Percentiles rank a stretch among this genome's conserved stretches.
Conservation (phyloP, 1,284 basidiomycete species). For the Stygiomarasmius scandens region DNA sequence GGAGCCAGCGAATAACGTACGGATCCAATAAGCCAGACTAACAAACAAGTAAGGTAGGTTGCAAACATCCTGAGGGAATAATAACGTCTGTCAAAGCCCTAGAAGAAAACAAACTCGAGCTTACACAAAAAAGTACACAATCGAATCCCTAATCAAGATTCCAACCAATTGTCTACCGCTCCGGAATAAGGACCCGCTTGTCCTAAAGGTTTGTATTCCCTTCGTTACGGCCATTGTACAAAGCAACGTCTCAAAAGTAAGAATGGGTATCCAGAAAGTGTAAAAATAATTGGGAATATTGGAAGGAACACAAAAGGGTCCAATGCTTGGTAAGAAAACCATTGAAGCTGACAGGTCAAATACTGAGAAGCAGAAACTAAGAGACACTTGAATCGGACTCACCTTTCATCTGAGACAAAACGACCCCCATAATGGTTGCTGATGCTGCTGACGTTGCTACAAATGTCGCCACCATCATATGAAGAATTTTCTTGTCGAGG, state of each 20-base stretch:
- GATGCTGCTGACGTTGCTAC: conserved; percentile 41
- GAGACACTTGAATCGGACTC: conserved; percentile 14
- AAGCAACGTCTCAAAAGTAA: conserved; percentile 53
- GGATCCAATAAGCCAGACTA: conserved; percentile 51
- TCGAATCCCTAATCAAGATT: conserved; percentile 56
- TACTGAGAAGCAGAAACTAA: conserved; percentile 21
- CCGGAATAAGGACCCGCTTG: conserved; percentile 38
- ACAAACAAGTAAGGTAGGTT: conserved; percentile 54
- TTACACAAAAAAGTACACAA: conserved; percentile 59
- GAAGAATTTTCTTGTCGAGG: conserved; percentile 50
- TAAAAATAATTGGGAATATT: conserved; percentile 46
- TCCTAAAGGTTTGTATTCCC: conserved; percentile 46
- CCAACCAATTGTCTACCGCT: conserved; percentile 47
- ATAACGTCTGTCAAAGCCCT: background rate
- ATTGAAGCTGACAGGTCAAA: conserved; percentile 18
- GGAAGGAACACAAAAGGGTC: conserved; percentile 44
- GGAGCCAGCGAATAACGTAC: conserved; percentile 32
- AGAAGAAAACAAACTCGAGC: conserved; percentile 16
- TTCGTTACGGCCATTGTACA: conserved; percentile 51
- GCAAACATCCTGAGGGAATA: conserved; percentile 48
- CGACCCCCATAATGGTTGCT: conserved; percentile 49
- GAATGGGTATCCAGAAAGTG: conserved; percentile 61
- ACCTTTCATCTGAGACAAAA: conserved; percentile 44
- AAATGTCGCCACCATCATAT: conserved; percentile 45
- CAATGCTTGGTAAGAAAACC: conserved; percentile 23